phyloP scores from a whole-genome alignment of 805 yeast species.

The Pichia rugopelliculosa region DNA sequence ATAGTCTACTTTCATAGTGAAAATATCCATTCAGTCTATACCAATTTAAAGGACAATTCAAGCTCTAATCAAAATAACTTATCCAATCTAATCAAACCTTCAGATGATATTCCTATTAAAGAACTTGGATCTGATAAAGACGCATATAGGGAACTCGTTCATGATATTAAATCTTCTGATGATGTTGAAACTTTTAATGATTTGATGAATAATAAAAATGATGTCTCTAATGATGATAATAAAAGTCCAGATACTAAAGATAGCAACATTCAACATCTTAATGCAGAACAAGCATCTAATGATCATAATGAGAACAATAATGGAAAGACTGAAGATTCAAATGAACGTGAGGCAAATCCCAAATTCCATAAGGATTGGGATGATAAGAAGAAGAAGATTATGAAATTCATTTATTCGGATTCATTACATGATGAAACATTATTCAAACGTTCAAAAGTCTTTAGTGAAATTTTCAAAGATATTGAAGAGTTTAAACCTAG shows the following conservation, averaged over 20 bases:
- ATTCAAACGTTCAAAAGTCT: neutral
- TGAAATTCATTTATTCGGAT: neutral
- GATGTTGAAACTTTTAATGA: neutral
- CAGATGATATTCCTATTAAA: neutral
- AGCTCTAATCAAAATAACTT: neutral
- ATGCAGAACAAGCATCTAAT: too few relatives aligned
- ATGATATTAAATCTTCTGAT: neutral
- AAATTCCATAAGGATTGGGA: conserved; percentile 2
- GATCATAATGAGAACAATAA: too few relatives aligned
- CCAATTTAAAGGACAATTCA: neutral
- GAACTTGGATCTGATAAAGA: neutral
- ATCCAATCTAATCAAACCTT: neutral
- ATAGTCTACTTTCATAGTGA: neutral
- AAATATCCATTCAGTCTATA: neutral
- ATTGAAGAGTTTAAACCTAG: conserved; percentile 36
- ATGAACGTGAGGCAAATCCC: neutral
- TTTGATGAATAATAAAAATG: too few relatives aligned
- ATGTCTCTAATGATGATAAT: neutral
- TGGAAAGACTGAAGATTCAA: neutral
- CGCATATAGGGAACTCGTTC: neutral
- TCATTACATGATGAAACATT: neutral
- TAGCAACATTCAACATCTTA: neutral
- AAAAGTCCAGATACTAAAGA: neutral
- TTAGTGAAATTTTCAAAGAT: conserved; percentile 4
- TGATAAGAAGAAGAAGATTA: neutral